Evolutionary conservation across 1,139 yeast genomes (phyloP).

Genomic region (Meyerozyma carpophila): DNA sequence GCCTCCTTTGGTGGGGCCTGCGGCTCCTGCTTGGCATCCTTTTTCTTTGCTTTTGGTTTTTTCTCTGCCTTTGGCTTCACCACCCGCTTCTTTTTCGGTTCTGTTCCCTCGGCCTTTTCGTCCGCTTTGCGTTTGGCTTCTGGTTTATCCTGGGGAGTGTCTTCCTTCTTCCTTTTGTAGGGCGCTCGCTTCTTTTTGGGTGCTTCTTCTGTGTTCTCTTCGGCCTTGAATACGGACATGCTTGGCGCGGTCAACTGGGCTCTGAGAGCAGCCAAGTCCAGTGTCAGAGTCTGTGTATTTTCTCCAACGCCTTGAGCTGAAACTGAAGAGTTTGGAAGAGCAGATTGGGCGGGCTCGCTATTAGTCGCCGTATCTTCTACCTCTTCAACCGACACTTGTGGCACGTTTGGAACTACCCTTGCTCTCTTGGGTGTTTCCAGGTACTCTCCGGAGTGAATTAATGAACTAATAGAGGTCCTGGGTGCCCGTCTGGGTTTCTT

Average conservation of each 20-base stretch:
- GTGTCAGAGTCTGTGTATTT: not conserved
- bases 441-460: not conserved
- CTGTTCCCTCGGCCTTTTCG: not conserved
- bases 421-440: not conserved
- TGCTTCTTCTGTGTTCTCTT: constrained; percentile 3
- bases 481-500: not conserved
- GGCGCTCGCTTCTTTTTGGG: constrained; percentile 10
- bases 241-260: not conserved
- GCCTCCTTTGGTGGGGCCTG: constrained; percentile 4
- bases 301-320: no score
- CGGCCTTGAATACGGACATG: not conserved
- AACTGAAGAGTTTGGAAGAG: not conserved
- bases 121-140: constrained; percentile 1
- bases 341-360: not conserved
- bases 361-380: not conserved
- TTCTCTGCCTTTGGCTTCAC: constrained; percentile 11
- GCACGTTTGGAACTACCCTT: not conserved
- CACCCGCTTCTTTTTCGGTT: constrained; percentile 3
- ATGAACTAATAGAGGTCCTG: not conserved
- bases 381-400: no score
- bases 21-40: constrained; percentile 1
- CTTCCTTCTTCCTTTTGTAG: constrained; percentile 11
- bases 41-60: constrained; percentile 8
- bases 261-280: not conserved
- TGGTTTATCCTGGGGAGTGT: constrained; percentile 6